phyloP scores from a whole-genome alignment of 176 grass and related monocot genomes.

The Carex littledalei region DNA sequence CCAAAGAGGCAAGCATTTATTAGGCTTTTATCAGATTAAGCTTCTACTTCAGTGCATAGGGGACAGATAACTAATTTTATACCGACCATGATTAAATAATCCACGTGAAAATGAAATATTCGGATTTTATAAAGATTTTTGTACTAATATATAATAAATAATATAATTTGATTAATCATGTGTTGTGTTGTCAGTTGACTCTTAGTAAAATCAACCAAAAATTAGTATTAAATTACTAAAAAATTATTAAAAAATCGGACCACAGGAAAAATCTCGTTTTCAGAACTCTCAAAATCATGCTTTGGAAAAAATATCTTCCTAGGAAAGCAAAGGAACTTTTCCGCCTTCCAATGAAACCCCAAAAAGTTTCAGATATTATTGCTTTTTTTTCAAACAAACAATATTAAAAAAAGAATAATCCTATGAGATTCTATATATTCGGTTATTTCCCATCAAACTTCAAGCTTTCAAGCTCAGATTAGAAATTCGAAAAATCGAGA shows the following conservation, averaged over 20 bases:
- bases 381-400: background rate
- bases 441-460: background rate
- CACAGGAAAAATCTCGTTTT: slow-evolving; percentile 19
- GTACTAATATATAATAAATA: background rate
- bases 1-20: slow-evolving; percentile 1
- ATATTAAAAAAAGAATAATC: background rate
- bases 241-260: background rate
- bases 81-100: slow-evolving; percentile 26
- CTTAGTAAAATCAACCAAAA: background rate
- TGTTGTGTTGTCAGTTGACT: background rate
- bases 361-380: slow-evolving; percentile 23
- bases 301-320: slow-evolving; percentile 8
- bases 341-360: background rate
- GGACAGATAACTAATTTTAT: slow-evolving; percentile 26
- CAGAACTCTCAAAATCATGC: slow-evolving; percentile 17
- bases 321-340: slow-evolving; percentile 7
- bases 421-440: background rate
- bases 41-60: slow-evolving; percentile 9
- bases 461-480: background rate
- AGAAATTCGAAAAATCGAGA: background rate
- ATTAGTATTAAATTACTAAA: background rate
- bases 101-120: slow-evolving; percentile 5
- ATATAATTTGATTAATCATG: background rate
- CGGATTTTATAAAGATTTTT: slow-evolving; percentile 1
- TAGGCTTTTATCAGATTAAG: slow-evolving; percentile 18